Base-by-base conservation (phyloP, 2,329 filamentous ascomycete genomes). In the Pseudogymnoascus sp. region DNA sequence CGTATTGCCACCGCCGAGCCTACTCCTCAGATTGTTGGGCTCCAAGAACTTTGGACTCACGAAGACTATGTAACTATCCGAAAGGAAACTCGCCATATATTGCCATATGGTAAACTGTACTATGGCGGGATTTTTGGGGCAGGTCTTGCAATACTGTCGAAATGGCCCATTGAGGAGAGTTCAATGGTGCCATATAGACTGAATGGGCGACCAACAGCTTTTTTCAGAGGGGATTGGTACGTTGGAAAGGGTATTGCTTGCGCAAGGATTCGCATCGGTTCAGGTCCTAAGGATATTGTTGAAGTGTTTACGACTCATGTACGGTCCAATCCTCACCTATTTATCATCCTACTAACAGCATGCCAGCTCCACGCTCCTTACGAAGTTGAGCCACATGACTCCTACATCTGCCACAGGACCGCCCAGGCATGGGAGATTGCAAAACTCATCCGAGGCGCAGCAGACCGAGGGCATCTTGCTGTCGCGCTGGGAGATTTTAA, bases 341-440 rank as follows among this genome's bases (percentile, higher is more conserved):
- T 58, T 38, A 17, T 21, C 33, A 59, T 31, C 39, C 27, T 9
- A 12, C 12, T 13, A 58, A 39, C 17, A 67, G 7, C 31, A 7
- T n/a, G 58, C 2, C 63, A 82, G 80, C 76, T 90, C 2, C 94
- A 97, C 74, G 89, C 94, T 3, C 91, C 91, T 0, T 97, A 97
- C 74, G 90, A 95, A 75, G 77, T 79, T 65, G 87, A 90, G 67
- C 86, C 87, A 15, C 79, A 90, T 70, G 91, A 96, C 76, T 91
- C 89, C 29, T 97, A 99, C 77, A 79, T 92, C 59, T 92, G 90
- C 72, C 94, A 97, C 76, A 89, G 92, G 63, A 90, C 90, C 15
- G 89, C 93, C 3, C 93, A 99, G 77, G 89, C 92, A 59, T 99
- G 94, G 94, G 90, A 97, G 73, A 90, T 97, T 63, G 84, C 92